phyloP scores from a whole-genome alignment of 257 asterid genomes.

The Solanum rostratum region DNA sequence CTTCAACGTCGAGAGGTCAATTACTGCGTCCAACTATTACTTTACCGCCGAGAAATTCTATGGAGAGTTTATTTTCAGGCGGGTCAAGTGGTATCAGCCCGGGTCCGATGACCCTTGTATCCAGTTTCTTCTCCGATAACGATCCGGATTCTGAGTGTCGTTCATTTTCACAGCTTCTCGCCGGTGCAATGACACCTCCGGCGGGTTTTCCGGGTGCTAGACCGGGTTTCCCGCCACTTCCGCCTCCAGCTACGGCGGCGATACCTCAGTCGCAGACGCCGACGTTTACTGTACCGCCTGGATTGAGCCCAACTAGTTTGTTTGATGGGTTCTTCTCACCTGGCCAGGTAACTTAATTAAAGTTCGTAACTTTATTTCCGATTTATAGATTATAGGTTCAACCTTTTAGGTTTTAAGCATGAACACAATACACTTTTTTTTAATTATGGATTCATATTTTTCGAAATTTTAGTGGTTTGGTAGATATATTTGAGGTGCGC shows the following conservation, averaged over 20 bases:
- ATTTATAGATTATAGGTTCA: background rate
- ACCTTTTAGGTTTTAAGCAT: background rate
- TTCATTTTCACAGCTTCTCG: conserved; percentile 75
- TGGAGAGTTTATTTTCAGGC: conserved; percentile 33
- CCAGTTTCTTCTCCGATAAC: conserved; percentile 61
- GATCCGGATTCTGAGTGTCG: conserved; percentile 58
- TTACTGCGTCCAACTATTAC: conserved; percentile 37
- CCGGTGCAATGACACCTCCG: conserved; percentile 45
- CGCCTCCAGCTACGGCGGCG: conserved; percentile 6
- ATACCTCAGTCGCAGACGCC: conserved; percentile 25
- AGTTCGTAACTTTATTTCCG: background rate
- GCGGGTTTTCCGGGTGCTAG: conserved; percentile 5
- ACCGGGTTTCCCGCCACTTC: conserved; percentile 11
- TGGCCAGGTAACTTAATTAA: conserved; percentile 39
- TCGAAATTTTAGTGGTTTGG: background rate
- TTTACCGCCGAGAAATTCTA: conserved; percentile 39
- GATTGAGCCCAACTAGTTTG: conserved; percentile 61
- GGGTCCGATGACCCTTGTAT: conserved; percentile 67
- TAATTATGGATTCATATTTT: background rate
- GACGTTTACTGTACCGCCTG: conserved; percentile 59
- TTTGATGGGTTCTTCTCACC: conserved; percentile 45
- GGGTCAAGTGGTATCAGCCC: conserved; percentile 49
- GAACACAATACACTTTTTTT: background rate
- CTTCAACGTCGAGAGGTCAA: conserved; percentile 20
- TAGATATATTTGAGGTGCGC: background rate